Evolutionary conservation across 257 asterid species (phyloP).

Genomic region (Salvia rosmarinus): DNA sequence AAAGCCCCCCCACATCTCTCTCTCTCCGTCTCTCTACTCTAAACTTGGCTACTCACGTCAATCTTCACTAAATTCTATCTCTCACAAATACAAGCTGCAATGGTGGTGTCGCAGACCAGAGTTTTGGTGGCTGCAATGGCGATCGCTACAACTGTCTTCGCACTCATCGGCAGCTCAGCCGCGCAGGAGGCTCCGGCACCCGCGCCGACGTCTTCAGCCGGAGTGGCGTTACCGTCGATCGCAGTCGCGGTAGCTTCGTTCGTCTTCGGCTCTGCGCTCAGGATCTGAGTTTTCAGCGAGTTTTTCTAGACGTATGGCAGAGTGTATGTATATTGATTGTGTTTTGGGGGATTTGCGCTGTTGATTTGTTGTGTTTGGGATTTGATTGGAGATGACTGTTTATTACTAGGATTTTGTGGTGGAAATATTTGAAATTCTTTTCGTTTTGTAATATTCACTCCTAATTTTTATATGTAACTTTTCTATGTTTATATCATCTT

Average conservation of each 20-base stretch:
- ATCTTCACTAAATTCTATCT: neutral
- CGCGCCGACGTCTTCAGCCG: constrained; percentile 51
- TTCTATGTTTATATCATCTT: no score
- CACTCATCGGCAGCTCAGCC: constrained; percentile 42
- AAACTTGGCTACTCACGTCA: neutral
- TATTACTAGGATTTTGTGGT: neutral
- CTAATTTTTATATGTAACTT: constrained; percentile 18
- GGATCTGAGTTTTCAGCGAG: constrained; percentile 40
- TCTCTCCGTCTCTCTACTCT: neutral
- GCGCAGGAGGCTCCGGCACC: constrained; percentile 55
- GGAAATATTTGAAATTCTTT: neutral
- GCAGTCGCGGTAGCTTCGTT: constrained; percentile 42
- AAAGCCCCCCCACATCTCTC: neutral
- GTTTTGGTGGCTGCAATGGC: constrained; percentile 39
- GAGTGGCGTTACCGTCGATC: constrained; percentile 44
- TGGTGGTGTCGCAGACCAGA: constrained; percentile 45
- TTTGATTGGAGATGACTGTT: neutral
- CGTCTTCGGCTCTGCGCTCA: constrained; percentile 51
- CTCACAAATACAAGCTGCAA: constrained; percentile 11
- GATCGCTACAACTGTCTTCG: constrained; percentile 27
- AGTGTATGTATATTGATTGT: constrained; percentile 27
- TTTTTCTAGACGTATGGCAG: neutral
- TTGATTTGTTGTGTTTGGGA: constrained; percentile 29
- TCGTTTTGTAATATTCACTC: neutral
- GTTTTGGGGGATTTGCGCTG: constrained; percentile 28